phyloP scores from a whole-genome alignment of 23 red algal genomes.

The Gracilariopsis chorda region DNA sequence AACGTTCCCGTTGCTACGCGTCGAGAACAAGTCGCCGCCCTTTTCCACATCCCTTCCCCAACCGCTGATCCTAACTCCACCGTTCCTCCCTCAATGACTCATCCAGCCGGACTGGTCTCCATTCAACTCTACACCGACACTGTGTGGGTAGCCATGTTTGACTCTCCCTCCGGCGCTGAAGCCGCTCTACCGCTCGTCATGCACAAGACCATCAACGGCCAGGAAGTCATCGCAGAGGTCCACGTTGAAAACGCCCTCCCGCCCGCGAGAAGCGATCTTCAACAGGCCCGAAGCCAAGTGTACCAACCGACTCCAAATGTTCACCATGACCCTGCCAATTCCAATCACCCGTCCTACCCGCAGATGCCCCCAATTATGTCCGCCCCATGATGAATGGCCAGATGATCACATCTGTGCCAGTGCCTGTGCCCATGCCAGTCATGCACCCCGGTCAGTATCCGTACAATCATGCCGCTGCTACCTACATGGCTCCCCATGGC shows the following conservation, averaged over 20 bases:
- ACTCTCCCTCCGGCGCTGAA: constrained; percentile 46
- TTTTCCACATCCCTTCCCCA: constrained; percentile 19
- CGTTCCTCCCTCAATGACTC: background rate
- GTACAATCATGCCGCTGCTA: constrained; percentile 3
- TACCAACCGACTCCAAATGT: background rate
- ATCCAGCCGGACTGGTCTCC: constrained; percentile 9
- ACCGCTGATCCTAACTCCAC: constrained; percentile 7
- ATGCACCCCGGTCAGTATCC: constrained; percentile 25
- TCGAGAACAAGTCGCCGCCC: constrained; percentile 18
- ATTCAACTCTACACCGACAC: constrained; percentile 21
- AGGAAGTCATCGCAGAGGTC: constrained; percentile 12
- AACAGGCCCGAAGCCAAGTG: background rate
- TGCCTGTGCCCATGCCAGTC: constrained; percentile 35
- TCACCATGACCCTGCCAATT: background rate
- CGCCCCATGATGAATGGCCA: constrained; percentile 23
- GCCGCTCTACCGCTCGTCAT: constrained; percentile 26
- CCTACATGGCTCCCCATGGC: background rate
- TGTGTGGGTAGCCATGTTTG: constrained; percentile 46
- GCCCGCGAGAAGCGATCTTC: background rate
- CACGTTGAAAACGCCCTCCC: constrained; percentile 9
- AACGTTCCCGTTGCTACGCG: constrained; percentile 20
- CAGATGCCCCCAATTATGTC: constrained; percentile 21
- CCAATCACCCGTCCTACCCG: background rate
- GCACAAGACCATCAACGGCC: constrained; percentile 13
- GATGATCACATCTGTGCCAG: constrained; percentile 6